A percentile compares a stretch with the other conserved stretches of the same genome.
phyloP scores from a whole-genome alignment of 768 basidiomycete species.

The Boletus tomentosulus region DNA sequence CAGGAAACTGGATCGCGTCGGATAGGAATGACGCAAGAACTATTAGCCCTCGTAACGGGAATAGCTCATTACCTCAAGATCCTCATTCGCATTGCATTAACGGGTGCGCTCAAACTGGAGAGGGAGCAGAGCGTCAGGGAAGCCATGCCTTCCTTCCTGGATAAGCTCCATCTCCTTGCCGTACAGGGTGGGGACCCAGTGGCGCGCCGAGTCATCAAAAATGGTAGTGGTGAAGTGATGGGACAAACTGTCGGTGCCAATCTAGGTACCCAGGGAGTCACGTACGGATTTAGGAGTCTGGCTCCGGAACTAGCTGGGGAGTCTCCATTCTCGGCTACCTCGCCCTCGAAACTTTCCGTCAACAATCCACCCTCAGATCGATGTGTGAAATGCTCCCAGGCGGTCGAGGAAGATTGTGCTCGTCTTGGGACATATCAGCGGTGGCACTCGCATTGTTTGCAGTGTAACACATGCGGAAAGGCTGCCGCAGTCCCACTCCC shows the following conservation, averaged over 20 bases:
- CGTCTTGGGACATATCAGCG: slow-evolving; percentile 93
- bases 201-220: slow-evolving; percentile 71
- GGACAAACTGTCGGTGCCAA: slow-evolving; percentile 43
- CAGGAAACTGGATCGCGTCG: slow-evolving; percentile 87
- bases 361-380: slow-evolving; percentile 82
- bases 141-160: slow-evolving; percentile 86
- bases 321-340: slow-evolving; percentile 57
- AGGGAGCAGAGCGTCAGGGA: slow-evolving; percentile 79
- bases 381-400: slow-evolving; percentile 82
- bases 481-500: slow-evolving; percentile 57
- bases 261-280: slow-evolving; percentile 78
- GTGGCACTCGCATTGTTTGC: slow-evolving; percentile 95
- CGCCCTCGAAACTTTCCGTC: slow-evolving; percentile 49
- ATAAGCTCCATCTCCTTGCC: slow-evolving; percentile 88
- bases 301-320: slow-evolving; percentile 91
- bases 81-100: slow-evolving; percentile 95
- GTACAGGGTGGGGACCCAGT: slow-evolving; percentile 79
- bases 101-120: slow-evolving; percentile 93
- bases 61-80: slow-evolving; percentile 99
- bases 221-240: slow-evolving; percentile 62
- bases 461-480: slow-evolving; percentile 78
- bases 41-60: slow-evolving; percentile 96
- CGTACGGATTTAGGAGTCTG: slow-evolving; percentile 89
- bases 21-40: slow-evolving; percentile 96
- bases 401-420: slow-evolving; percentile 97